phyloP scores from a whole-genome alignment of 768 basidiomycete genomes.

The Leccinum disarticulatum region DNA sequence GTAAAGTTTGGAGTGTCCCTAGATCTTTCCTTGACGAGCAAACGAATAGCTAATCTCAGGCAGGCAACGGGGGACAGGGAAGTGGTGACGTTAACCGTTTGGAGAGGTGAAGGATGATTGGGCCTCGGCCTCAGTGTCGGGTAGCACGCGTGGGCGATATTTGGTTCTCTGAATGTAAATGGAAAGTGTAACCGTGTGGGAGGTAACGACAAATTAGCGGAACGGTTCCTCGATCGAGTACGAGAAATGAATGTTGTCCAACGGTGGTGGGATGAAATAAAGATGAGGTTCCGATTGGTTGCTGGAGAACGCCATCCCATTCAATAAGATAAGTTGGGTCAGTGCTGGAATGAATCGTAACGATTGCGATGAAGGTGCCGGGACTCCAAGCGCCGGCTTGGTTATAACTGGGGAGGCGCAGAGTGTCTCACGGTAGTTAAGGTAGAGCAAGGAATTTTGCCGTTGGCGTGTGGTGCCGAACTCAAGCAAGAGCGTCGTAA shows the following conservation, averaged over 20 bases:
- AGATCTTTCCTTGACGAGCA: constrained; percentile 7
- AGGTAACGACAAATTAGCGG: constrained; percentile 7
- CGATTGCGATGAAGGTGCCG: not conserved
- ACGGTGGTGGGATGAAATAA: constrained; percentile 4
- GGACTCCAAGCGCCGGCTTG: not conserved
- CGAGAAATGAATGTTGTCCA: not conserved
- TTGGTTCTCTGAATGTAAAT: constrained; percentile 1
- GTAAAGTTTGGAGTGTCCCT: not conserved
- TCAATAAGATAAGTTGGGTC: not conserved
- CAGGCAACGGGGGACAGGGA: constrained; percentile 12
- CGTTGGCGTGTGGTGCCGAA: constrained; percentile 15
- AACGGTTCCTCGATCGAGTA: not conserved
- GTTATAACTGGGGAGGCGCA: not conserved
- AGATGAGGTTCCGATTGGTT: constrained; percentile 1
- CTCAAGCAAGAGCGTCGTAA: not conserved
- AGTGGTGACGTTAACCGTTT: constrained; percentile 6
- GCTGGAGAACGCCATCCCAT: not conserved
- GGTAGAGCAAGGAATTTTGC: constrained; percentile 1
- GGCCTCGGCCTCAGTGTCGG: not conserved
- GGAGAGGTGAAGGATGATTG: not conserved
- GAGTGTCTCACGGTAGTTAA: constrained; percentile 5
- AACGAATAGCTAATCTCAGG: constrained; percentile 13
- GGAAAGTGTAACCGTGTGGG: not conserved
- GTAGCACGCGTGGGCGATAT: not conserved
- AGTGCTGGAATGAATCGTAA: constrained; percentile 6